These are phyloP conservation scores for Fusarium sp. DNA, from an alignment of 2,329 filamentous ascomycete genomes.

Conservation along the genomic window DNA sequence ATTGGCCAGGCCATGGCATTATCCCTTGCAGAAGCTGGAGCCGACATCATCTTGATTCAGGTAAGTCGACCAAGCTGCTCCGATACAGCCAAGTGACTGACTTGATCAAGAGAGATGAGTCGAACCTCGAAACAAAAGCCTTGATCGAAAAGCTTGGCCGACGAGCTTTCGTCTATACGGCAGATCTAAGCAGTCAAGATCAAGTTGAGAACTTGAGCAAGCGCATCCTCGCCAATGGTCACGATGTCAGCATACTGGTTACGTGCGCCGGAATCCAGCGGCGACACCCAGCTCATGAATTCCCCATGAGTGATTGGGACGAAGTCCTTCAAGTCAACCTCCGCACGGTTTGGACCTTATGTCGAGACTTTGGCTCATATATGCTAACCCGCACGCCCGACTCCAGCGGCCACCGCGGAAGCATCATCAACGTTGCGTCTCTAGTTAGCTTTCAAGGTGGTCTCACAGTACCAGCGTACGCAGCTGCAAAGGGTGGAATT, in stretches of 20 bases:
- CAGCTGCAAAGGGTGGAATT: conserved; percentile 86
- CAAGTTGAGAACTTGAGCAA: conserved; percentile 71
- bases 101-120: conserved; percentile 54
- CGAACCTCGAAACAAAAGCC: conserved; percentile 64
- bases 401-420: conserved; percentile 69
- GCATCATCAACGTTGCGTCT: conserved; percentile 86
- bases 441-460: conserved; percentile 88
- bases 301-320: conserved; percentile 82
- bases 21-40: conserved; percentile 70
- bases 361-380: conserved; percentile 81
- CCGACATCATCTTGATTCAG: conserved; percentile 67
- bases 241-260: conserved; percentile 79
- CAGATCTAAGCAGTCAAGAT: conserved; percentile 71
- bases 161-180: conserved; percentile 74
- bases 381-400: conserved; percentile 72
- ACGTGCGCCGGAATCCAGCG: conserved; percentile 91
- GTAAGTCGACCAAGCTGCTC: conserved; percentile 46
- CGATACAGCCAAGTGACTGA: background rate
- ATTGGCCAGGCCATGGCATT: conserved; percentile 69
- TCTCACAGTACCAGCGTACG: conserved; percentile 87
- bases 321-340: conserved; percentile 86
- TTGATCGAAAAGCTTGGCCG: conserved; percentile 74
- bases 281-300: conserved; percentile 78
- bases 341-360: conserved; percentile 81
- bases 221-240: conserved; percentile 68